Conservation (phyloP, 2,329 filamentous ascomycete species). For the Beauveria sp. region DNA sequence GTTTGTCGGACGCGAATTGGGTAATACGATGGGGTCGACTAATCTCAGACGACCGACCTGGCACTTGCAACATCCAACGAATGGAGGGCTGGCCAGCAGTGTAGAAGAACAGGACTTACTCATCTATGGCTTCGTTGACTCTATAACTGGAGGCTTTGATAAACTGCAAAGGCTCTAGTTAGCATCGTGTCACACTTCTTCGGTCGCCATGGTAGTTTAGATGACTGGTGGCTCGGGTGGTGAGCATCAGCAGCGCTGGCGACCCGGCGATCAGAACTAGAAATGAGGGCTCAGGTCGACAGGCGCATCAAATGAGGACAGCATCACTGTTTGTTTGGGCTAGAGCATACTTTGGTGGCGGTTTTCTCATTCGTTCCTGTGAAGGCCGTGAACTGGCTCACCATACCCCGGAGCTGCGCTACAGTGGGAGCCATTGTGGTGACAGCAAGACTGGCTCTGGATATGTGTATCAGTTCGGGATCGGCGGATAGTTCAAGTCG, state of each 20-base stretch:
- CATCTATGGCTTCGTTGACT: constrained; percentile 46
- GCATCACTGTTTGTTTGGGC: not conserved
- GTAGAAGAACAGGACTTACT: constrained; percentile 38
- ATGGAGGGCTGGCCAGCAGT: not conserved
- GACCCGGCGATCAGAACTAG: not conserved
- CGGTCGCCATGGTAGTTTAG: not conserved
- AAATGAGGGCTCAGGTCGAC: not conserved
- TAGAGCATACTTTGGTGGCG: constrained; percentile 36
- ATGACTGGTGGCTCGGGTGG: not conserved
- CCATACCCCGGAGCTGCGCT: constrained; percentile 33
- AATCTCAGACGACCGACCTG: not conserved
- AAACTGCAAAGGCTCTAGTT: constrained; percentile 27
- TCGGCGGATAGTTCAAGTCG: not conserved
- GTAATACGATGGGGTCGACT: not conserved
- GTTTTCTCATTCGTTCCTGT: constrained; percentile 37
- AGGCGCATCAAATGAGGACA: not conserved
- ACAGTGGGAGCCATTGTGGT: constrained; percentile 28
- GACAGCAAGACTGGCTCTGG: not conserved
- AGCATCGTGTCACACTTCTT: not conserved
- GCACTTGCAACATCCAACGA: not conserved
- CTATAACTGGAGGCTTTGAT: constrained; percentile 42
- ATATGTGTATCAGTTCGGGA: not conserved
- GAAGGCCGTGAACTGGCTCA: constrained; percentile 34
- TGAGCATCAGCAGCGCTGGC: not conserved
- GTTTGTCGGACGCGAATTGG: not conserved